Percentiles rank a stretch among this genome's conserved stretches.
phyloP scores from a whole-genome alignment of 495 filamentous ascomycete species.

The Hypoxylon lenormandii region DNA sequence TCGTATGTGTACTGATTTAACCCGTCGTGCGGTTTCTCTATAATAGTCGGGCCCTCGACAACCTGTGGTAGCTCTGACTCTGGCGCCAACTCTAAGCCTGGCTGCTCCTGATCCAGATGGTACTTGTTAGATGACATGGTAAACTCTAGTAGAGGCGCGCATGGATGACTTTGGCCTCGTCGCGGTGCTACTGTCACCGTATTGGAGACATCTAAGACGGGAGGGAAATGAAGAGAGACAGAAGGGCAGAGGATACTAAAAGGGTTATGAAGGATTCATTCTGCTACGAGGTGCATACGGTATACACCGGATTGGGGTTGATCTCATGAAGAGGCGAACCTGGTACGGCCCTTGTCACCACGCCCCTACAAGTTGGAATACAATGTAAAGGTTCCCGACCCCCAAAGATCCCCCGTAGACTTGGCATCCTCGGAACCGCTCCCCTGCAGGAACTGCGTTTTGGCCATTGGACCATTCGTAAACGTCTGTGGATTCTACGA shows the following conservation, averaged over 20 bases:
- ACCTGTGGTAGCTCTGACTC: slow-evolving; percentile 26
- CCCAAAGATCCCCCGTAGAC: background rate
- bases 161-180: slow-evolving; percentile 20
- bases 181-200: slow-evolving; percentile 3
- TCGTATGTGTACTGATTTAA: slow-evolving; percentile 19
- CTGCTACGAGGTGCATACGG: background rate
- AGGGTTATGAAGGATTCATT: slow-evolving; percentile 21
- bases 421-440: slow-evolving; percentile 14
- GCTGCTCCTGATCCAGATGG: slow-evolving; percentile 10
- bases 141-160: background rate
- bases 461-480: slow-evolving; percentile 23
- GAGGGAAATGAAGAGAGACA: slow-evolving; percentile 1
- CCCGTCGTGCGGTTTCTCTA: slow-evolving; percentile 25
- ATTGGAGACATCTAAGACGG: slow-evolving; percentile 18
- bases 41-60: slow-evolving; percentile 26
- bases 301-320: background rate
- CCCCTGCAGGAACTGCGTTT: slow-evolving; percentile 10
- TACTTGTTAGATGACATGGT: slow-evolving; percentile 15
- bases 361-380: slow-evolving; percentile 17
- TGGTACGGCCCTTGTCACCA: slow-evolving; percentile 10
- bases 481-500: slow-evolving; percentile 7
- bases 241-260: background rate
- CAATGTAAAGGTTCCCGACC: slow-evolving; percentile 1
- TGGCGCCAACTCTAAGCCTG: slow-evolving; percentile 36
- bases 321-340: background rate